Evolutionary conservation across 345 rosid genomes (phyloP).

Genomic region (Mangifera indica): DNA sequence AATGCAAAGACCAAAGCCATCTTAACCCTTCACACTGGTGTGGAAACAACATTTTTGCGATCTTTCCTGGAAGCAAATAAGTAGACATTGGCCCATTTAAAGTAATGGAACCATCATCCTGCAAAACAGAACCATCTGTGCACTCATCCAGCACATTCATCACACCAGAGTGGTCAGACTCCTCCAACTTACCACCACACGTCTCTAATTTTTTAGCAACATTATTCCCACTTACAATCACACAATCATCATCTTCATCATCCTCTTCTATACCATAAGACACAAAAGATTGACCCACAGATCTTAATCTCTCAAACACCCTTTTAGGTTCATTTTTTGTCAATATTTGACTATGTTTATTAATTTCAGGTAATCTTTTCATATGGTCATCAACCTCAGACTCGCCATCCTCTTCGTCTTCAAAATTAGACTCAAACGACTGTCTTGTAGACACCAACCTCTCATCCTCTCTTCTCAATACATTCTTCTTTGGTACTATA

Average conservation of each 20-base stretch:
- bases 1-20: conserved; percentile 97
- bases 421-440: conserved; percentile 31
- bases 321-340: conserved; percentile 34
- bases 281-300: conserved; percentile 39
- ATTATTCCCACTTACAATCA: conserved; percentile 36
- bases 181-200: conserved; percentile 26
- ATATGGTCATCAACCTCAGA: conserved; percentile 14
- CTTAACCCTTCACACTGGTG: conserved; percentile 89
- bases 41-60: conserved; percentile 68
- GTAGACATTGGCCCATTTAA: conserved; percentile 49
- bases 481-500: conserved; percentile 21
- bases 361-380: conserved; percentile 25
- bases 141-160: conserved; percentile 34
- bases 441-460: conserved; percentile 25
- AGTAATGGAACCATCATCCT: conserved; percentile 49
- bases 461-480: conserved; percentile 18
- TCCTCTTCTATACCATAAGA: conserved; percentile 38
- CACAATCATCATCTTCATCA: conserved; percentile 46
- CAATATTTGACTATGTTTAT: conserved; percentile 23
- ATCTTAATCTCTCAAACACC: conserved; percentile 36
- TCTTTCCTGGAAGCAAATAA: conserved; percentile 51
- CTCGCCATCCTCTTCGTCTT: conserved; percentile 29
- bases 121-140: conserved; percentile 31
- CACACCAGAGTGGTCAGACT: conserved; percentile 28
- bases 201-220: conserved; percentile 26